Base-by-base conservation (phyloP, 2,329 filamentous ascomycete genomes). In the Alternaria ventricosa region DNA sequence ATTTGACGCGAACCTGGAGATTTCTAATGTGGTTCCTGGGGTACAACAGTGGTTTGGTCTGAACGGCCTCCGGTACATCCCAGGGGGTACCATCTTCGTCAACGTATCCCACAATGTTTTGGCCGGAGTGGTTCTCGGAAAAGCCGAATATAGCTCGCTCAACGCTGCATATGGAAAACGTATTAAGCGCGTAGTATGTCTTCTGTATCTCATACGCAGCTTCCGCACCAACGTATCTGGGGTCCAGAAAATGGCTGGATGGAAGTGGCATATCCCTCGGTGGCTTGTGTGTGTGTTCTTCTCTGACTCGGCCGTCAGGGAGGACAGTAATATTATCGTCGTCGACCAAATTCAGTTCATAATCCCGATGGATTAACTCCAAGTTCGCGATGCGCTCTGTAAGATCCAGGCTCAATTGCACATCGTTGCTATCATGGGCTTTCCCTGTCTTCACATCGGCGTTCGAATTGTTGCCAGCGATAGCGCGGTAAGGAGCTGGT, bases 1-100 rank as follows among this genome's bases (percentile, higher is more conserved):
- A 62, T 46, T 75, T 75, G 54, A 75, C 18, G 7, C 73, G 69
- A 20, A 75, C 54, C 44, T 75, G 71, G n/a, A 75, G 58, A 15
- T 68, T 62, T 6, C 55, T 53, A 5, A 74, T 64, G 18, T 71
- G 50, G 7, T 71, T 58, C 15, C 64, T 45, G 18, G 66, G 71
- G 11, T 54, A 46, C 9, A 55, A 30, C 3, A 23, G 36, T 6
- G 25, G 36, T 5, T 36, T 18, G 18, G 57, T 28, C 8, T 51
- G 45, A 3, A 71, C 46, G 20, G 54, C 60, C 4, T 55, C n/a
- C 3, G 55, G n/a, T 10, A 36, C 20, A 11, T 22, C 2, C 41
- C 20, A 15, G 36, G 25, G 23, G 27, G 11, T 22, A 10, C 33
- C 63, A 46, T 41, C 27, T 7, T 44, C 20, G 6, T 43, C 8